Evolutionary conservation across 2,329 filamentous ascomycete genomes (phyloP), one percentile per base, ranked within the genome.

Genomic region (Tetracladium maxilliforme): DNA sequence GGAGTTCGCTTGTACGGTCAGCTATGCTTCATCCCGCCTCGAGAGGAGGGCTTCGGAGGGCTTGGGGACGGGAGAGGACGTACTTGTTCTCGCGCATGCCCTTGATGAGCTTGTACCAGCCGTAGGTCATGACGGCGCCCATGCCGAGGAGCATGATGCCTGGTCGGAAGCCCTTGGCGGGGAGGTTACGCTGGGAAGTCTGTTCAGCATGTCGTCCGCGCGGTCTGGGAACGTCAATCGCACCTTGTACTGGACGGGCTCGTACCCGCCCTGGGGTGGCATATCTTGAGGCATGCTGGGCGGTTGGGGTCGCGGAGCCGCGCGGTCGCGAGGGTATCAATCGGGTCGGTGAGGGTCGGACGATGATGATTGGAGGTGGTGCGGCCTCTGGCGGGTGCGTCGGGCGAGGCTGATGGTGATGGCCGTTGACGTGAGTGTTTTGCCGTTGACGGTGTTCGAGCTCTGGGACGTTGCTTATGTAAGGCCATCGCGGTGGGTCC

Each of bases 171-270:
- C 87, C 87, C 45, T 78, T 78, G 35, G 80, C 74, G 36, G 90
- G 90, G 34, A 98, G 64, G 60, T 95, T 95, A 56, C 90, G 79
- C 80, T 87, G 46, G 33, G 9, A 8, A 15, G 16, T 29, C 38
- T 33, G 30, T 21, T 24, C 21, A 14, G 16, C 15, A 21, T 30
- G 10, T 20, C 20, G 16, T 19, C 13, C 20, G n/a, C n/a, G 12
- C 19, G 8, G 5, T 16, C 15, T 9, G 16, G 17, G 14, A 19
- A 23, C 15, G 14, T 9, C 11, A 18, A 32, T 58, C 64, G 46
- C 54, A 86, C 80, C 73, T 92, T 92, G 67, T 94, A 98, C 61
- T 98, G 90, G 39, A 98, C 78, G 54, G 87, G 77, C 54, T 74
- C 78, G 58, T 98, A 98, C 66, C 90, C 90, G 63, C 87, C 90